These are phyloP conservation scores for Neoconidiobolus thromboides DNA, from an alignment of 371 early-diverging fungal genomes.

Conservation along the genomic window DNA sequence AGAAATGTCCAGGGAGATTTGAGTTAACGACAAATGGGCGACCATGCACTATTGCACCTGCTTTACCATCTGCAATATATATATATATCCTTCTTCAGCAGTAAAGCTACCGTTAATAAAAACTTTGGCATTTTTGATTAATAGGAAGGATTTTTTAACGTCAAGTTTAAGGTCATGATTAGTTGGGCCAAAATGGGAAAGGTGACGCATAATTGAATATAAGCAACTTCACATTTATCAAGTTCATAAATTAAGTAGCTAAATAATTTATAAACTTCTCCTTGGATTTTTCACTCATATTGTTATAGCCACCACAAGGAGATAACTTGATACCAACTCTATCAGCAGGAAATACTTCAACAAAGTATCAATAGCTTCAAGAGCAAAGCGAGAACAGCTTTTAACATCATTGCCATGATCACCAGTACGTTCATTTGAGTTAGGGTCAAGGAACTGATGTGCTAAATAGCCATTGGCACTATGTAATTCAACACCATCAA, in stretches of 20 bases:
- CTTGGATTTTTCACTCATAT: constrained; percentile 19
- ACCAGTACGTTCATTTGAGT: constrained; percentile 35
- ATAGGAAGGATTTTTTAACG: background rate
- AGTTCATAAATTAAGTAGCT: background rate
- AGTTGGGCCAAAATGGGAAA: background rate
- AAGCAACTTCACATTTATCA: background rate
- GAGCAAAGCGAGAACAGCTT: constrained; percentile 24
- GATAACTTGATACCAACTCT: constrained; percentile 27
- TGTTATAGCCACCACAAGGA: constrained; percentile 40
- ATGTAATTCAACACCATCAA: constrained; percentile 50
- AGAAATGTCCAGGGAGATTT: background rate
- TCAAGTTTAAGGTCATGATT: background rate
- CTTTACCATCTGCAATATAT: background rate
- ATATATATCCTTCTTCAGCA: background rate
- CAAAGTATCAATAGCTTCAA: constrained; percentile 27
- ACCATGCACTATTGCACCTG: background rate
- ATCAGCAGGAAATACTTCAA: constrained; percentile 59
- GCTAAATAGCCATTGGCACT: constrained; percentile 38
- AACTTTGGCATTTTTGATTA: background rate
- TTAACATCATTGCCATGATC: constrained; percentile 30
- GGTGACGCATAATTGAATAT: background rate
- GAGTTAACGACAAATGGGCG: background rate
- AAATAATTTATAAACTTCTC: background rate
- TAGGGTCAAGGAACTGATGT: constrained; percentile 27
- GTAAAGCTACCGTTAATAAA: constrained; percentile 1